phyloP scores from a whole-genome alignment of 2,329 filamentous ascomycete genomes.

The Colletotrichum tofieldiae region DNA sequence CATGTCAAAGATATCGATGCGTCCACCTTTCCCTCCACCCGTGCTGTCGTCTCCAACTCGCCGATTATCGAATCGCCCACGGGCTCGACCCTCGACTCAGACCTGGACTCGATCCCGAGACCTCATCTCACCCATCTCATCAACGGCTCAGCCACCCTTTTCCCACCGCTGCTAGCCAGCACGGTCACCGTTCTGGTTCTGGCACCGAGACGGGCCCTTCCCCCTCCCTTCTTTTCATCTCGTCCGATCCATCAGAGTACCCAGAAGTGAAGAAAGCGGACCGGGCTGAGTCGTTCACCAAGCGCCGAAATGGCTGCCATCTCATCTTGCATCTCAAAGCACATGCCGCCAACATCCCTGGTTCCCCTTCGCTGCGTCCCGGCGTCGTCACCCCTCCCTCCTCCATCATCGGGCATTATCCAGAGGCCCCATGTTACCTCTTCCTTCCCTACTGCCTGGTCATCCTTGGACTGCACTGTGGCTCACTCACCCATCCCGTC shows the following conservation, averaged over 20 bases:
- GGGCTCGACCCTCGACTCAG: conserved; percentile 22
- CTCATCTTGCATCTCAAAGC: conserved; percentile 42
- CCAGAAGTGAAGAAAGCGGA: conserved; percentile 6
- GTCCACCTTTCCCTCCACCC: conserved; percentile 1
- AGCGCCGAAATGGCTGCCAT: conserved; percentile 31
- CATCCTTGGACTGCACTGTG: conserved; percentile 26
- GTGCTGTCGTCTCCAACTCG: neutral
- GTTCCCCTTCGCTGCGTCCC: neutral
- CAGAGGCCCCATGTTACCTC: conserved; percentile 5
- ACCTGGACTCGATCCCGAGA: neutral
- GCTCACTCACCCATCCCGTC: conserved; percentile 20
- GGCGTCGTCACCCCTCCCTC: conserved; percentile 16
- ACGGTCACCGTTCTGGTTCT: conserved; percentile 35
- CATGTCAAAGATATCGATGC: conserved; percentile 21
- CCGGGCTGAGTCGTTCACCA: conserved; percentile 31
- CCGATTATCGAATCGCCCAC: conserved; percentile 9
- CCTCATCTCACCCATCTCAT: conserved; percentile 10
- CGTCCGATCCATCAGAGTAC: conserved; percentile 27
- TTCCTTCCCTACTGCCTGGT: neutral
- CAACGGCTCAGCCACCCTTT: conserved; percentile 39
- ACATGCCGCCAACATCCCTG: conserved; percentile 39
- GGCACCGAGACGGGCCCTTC: neutral
- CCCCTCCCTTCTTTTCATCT: conserved; percentile 31
- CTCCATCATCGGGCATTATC: conserved; percentile 31
- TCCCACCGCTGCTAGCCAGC: conserved; percentile 17